A percentile compares a stretch with the other conserved stretches of the same genome.
These are phyloP conservation scores for Butyriboletus regius DNA, from an alignment of 1,284 basidiomycete genomes.

Conservation along the genomic window DNA sequence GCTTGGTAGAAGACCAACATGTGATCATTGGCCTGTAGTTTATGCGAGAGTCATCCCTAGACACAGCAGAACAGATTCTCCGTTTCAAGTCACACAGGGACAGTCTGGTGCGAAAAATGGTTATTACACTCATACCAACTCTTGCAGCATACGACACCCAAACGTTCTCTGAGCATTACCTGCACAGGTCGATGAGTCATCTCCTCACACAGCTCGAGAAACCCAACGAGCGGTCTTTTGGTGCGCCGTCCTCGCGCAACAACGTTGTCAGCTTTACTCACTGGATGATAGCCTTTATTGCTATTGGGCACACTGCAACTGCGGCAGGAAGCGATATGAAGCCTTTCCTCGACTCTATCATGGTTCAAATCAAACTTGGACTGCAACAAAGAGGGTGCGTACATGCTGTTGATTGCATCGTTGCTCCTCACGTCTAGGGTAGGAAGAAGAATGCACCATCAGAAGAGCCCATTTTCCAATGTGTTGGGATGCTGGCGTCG, in stretches of 20 bases:
- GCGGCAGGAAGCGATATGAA: constrained; percentile 94
- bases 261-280: constrained; percentile 7
- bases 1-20: constrained; percentile 4
- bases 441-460: constrained; percentile 90
- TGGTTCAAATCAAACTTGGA: constrained; percentile 83
- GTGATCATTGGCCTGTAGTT: constrained; percentile 48
- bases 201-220: constrained; percentile 83
- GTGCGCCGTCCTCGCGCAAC: constrained; percentile 36
- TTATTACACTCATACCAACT: constrained; percentile 88
- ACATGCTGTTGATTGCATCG: constrained; percentile 1
- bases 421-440: constrained; percentile 12
- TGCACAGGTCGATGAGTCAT: constrained; percentile 88
- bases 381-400: constrained; percentile 77
- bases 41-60: constrained; percentile 85
- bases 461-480: constrained; percentile 96
- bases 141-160: constrained; percentile 91
- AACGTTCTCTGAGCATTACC: constrained; percentile 81
- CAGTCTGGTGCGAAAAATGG: constrained; percentile 79
- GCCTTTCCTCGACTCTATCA: constrained; percentile 87
- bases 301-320: constrained; percentile 90
- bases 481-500: constrained; percentile 89
- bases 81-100: constrained; percentile 85
- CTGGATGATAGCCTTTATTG: constrained; percentile 69
- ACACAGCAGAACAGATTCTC: constrained; percentile 86
- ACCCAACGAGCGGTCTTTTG: constrained; percentile 81